phyloP scores from a whole-genome alignment of 2,329 filamentous ascomycete species.

The Capronia americana region DNA sequence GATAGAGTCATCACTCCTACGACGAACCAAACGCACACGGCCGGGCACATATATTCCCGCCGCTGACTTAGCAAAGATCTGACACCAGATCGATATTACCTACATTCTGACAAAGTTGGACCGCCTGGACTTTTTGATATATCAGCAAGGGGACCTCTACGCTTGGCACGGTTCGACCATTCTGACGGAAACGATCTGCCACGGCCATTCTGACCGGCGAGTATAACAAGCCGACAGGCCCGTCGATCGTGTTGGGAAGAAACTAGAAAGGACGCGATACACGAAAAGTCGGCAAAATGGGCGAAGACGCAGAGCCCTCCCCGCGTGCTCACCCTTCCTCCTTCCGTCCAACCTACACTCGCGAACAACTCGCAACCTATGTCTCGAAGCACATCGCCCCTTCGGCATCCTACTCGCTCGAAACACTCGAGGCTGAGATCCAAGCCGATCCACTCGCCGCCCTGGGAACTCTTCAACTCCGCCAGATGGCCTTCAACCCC shows the following conservation, averaged over 20 bases:
- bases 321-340: conserved; percentile 12
- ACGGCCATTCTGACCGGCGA: not conserved
- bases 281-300: conserved; percentile 10
- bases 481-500: conserved; percentile 57
- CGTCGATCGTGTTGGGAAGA: not conserved
- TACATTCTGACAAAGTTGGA: conserved; percentile 5
- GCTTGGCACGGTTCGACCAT: not conserved
- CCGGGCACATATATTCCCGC: not conserved
- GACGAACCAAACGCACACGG: not conserved
- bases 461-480: conserved; percentile 47
- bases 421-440: conserved; percentile 42
- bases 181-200: not conserved
- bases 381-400: conserved; percentile 43
- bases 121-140: conserved; percentile 1
- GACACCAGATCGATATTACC: not conserved
- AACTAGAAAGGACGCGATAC: not conserved
- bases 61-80: not conserved
- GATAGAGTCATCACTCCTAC: not conserved
- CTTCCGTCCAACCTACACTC: conserved; percentile 44
- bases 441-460: conserved; percentile 43
- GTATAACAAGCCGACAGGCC: not conserved
- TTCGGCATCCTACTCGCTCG: conserved; percentile 36
- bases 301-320: conserved; percentile 10
- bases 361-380: conserved; percentile 48
- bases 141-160: not conserved